phyloP scores from a whole-genome alignment of 2,329 filamentous ascomycete genomes.

The Tolypocladium paradoxum region DNA sequence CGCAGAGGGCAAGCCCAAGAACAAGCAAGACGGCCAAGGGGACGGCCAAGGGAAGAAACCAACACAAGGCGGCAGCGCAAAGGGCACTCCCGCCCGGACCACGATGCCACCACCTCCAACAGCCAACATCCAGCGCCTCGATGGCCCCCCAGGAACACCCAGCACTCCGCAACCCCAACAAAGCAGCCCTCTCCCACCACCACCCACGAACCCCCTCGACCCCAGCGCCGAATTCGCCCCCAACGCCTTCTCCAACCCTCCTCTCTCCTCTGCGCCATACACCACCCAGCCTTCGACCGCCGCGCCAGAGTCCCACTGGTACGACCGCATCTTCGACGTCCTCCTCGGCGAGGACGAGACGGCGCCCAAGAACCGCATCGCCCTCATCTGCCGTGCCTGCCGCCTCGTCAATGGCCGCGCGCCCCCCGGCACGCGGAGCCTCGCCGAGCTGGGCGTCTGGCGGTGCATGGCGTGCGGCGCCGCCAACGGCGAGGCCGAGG shows the following conservation, averaged over 20 bases:
- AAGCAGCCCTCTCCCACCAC: constrained; percentile 13
- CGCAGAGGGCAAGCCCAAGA: constrained; percentile 35
- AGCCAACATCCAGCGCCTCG: constrained; percentile 45
- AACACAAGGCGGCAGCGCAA: constrained; percentile 1
- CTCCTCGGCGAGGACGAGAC: constrained; percentile 93
- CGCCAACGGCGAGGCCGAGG: constrained; percentile 72
- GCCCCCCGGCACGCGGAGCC: constrained; percentile 67
- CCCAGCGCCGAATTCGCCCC: constrained; percentile 59
- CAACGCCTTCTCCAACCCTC: constrained; percentile 38
- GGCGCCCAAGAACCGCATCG: constrained; percentile 79
- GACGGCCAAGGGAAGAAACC: constrained; percentile 8
- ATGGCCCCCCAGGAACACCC: constrained; percentile 9
- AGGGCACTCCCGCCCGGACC: constrained; percentile 26
- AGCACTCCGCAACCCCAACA: not conserved
- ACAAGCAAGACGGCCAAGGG: constrained; percentile 4
- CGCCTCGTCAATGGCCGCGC: constrained; percentile 91
- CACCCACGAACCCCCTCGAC: constrained; percentile 19
- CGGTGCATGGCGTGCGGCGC: constrained; percentile 76
- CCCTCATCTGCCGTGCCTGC: constrained; percentile 72
- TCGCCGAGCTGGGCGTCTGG: constrained; percentile 79
- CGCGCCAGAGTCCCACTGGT: constrained; percentile 59
- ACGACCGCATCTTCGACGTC: constrained; percentile 85
- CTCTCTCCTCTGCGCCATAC: constrained; percentile 8
- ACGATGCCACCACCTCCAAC: constrained; percentile 48
- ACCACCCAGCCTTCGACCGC: constrained; percentile 8